Percentiles rank a stretch among this genome's conserved stretches.
phyloP scores from a whole-genome alignment of 257 asterid genomes.

The Solanum acaule region DNA sequence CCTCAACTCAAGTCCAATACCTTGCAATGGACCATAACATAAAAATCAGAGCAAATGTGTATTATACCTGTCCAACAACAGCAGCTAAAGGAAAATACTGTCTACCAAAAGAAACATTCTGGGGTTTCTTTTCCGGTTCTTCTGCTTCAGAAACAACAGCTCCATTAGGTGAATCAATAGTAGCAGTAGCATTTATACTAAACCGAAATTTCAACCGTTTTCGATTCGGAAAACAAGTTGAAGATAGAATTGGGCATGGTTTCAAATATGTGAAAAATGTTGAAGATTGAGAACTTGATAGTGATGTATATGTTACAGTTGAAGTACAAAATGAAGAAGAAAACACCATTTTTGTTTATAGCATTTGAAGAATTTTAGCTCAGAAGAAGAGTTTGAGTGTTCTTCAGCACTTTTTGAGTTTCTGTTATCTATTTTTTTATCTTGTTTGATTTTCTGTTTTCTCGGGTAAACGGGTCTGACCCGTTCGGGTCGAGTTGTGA shows the following conservation, averaged over 20 bases:
- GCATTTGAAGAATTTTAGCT: neutral
- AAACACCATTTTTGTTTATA: neutral
- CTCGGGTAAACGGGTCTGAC: neutral
- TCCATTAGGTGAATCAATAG: neutral
- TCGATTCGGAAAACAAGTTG: neutral
- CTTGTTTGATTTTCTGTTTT: neutral
- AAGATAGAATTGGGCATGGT: neutral
- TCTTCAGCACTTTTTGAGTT: neutral
- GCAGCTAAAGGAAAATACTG: conserved; percentile 88
- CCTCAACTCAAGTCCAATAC: neutral
- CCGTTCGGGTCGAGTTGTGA: neutral
- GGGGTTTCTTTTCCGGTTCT: neutral
- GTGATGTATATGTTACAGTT: neutral
- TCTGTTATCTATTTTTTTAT: neutral
- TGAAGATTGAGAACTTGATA: neutral
- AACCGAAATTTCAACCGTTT: neutral
- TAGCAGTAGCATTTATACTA: neutral
- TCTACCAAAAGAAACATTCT: conserved; percentile 46
- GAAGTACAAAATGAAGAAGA: neutral
- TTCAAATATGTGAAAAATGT: neutral
- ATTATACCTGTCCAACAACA: conserved; percentile 87
- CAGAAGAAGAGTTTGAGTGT: neutral
- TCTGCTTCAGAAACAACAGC: neutral
- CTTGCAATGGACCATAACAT: neutral
- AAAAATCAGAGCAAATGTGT: neutral